Evolutionary conservation across 2,329 filamentous ascomycete genomes (phyloP).

Genomic region (Amauroascus niger): DNA sequence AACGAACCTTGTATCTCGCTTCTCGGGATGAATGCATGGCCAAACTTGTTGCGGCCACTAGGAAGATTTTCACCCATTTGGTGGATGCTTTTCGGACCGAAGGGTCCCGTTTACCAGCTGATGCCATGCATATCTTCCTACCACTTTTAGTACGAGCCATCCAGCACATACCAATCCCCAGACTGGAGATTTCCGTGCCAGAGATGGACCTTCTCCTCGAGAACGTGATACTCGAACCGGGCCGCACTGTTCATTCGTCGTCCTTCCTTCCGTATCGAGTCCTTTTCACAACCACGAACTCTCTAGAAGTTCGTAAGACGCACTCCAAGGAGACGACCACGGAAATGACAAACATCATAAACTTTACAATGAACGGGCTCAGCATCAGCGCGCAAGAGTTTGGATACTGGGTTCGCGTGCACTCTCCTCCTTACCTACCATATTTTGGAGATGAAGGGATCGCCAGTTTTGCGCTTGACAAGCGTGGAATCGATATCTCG

Average conservation of each 20-base stretch:
- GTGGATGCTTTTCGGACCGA: slow-evolving; percentile 55
- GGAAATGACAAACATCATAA: slow-evolving; percentile 59
- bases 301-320: slow-evolving; percentile 74
- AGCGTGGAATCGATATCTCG: slow-evolving; percentile 75
- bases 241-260: slow-evolving; percentile 68
- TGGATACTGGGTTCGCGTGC: slow-evolving; percentile 78
- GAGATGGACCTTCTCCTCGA: slow-evolving; percentile 78
- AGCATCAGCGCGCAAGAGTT: slow-evolving; percentile 77
- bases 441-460: slow-evolving; percentile 69
- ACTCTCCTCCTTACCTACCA: slow-evolving; percentile 58
- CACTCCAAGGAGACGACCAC: slow-evolving; percentile 57
- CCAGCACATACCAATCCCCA: slow-evolving; percentile 81
- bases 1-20: slow-evolving; percentile 58
- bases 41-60: slow-evolving; percentile 56
- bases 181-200: slow-evolving; percentile 76
- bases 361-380: slow-evolving; percentile 69
- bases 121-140: slow-evolving; percentile 69
- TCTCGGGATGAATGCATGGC: slow-evolving; percentile 62
- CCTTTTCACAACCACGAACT: slow-evolving; percentile 72
- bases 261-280: slow-evolving; percentile 84
- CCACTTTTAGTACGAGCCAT: slow-evolving; percentile 66
- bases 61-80: slow-evolving; percentile 59
- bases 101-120: slow-evolving; percentile 63
- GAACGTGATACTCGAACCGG: slow-evolving; percentile 83
- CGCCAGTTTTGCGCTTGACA: slow-evolving; percentile 73